Evolutionary conservation across 2,329 filamentous ascomycete genomes (phyloP).

Genomic region (Fusarium sp.): DNA sequence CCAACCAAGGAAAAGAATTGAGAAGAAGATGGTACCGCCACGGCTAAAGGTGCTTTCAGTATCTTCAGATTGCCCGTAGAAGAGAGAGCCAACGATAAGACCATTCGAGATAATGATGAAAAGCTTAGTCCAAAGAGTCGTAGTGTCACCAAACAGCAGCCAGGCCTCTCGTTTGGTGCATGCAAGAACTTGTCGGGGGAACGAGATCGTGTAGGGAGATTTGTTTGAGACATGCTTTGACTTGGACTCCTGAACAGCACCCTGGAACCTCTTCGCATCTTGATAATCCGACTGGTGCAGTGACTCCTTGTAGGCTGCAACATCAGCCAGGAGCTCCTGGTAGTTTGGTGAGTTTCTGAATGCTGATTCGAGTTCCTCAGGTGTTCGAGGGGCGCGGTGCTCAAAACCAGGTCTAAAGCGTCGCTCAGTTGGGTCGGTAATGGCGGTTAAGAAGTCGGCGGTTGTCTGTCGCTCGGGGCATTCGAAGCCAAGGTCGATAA

Average conservation of each 20-base stretch:
- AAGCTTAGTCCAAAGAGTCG: conserved; percentile 80
- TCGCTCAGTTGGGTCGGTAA: conserved; percentile 73
- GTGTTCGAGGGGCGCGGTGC: conserved; percentile 72
- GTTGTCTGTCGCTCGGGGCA: conserved; percentile 76
- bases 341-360: conserved; percentile 73
- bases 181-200: conserved; percentile 75
- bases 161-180: conserved; percentile 81
- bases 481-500: conserved; percentile 75
- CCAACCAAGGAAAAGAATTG: conserved; percentile 67
- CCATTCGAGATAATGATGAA: conserved; percentile 81
- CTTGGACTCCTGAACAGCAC: conserved; percentile 76
- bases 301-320: conserved; percentile 61
- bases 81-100: conserved; percentile 82
- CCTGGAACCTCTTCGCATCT: conserved; percentile 74
- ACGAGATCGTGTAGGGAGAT: conserved; percentile 81
- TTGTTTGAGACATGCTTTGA: conserved; percentile 75
- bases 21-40: conserved; percentile 61
- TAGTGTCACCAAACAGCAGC: conserved; percentile 80
- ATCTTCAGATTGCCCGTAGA: conserved; percentile 72
- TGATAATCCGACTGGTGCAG: conserved; percentile 65
- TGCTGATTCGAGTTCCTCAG: conserved; percentile 73
- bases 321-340: conserved; percentile 68
- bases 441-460: conserved; percentile 54
- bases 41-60: conserved; percentile 73
- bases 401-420: conserved; percentile 74